Evolutionary conservation across 2,329 filamentous ascomycete genomes (phyloP).

Genomic region (Verticillium klebahnii): DNA sequence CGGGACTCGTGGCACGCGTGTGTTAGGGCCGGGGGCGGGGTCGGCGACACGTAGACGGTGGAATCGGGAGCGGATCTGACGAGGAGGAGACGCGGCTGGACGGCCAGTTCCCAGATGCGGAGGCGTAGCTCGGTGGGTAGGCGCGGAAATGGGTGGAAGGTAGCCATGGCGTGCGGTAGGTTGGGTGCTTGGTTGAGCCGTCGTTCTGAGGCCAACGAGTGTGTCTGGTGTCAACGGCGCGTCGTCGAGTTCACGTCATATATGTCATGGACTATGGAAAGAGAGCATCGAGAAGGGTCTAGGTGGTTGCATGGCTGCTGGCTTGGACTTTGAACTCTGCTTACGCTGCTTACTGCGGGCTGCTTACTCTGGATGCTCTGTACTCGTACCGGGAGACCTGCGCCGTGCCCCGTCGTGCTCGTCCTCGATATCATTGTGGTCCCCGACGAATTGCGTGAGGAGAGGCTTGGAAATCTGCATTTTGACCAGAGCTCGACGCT

Average conservation of each 20-base stretch:
- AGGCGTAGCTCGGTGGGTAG: not conserved
- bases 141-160: not conserved
- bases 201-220: too few species aligned
- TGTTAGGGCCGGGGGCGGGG: not conserved
- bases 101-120: not conserved
- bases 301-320: too few species aligned
- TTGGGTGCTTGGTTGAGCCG: too few species aligned
- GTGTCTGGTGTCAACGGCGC: too few species aligned
- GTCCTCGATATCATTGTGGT: too few species aligned
- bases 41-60: not conserved
- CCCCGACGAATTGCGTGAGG: too few species aligned
- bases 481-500: too few species aligned
- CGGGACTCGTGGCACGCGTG: not conserved
- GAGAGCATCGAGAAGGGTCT: too few species aligned
- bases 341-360: not conserved
- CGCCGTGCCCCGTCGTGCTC: not conserved
- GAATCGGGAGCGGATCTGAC: slow-evolving; percentile 1
- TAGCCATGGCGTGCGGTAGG: not conserved
- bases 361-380: not conserved
- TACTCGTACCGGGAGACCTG: not conserved
- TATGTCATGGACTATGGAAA: too few species aligned
- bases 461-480: too few species aligned
- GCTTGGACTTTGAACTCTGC: not conserved
- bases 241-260: too few species aligned
- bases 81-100: not conserved